Percentiles rank a stretch among this genome's conserved stretches.
Evolutionary conservation across 2,329 filamentous ascomycete species (phyloP).

Genomic region (Didymella keratinophila): DNA sequence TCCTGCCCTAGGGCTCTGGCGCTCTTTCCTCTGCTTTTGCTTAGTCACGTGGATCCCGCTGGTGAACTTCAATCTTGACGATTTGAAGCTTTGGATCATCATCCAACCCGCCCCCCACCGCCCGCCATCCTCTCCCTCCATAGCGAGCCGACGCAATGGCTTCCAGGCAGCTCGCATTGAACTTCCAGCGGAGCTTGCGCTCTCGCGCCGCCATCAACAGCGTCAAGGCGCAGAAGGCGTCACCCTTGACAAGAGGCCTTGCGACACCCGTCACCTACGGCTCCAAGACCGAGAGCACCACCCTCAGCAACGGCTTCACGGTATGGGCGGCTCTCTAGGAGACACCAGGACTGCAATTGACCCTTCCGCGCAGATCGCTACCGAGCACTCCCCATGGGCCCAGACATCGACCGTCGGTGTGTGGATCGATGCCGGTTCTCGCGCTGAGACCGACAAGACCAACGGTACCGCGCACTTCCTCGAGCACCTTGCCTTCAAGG

Average conservation of each 20-base stretch:
- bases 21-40: conserved; percentile 1
- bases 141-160: conserved; percentile 71
- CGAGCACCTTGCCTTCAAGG: conserved; percentile 99
- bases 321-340: conserved; percentile 60
- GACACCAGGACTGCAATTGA: conserved; percentile 43
- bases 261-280: conserved; percentile 79
- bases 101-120: conserved; percentile 36
- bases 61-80: conserved; percentile 11
- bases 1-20: not conserved
- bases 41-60: not conserved
- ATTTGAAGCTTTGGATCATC: conserved; percentile 37
- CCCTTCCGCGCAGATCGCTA: conserved; percentile 76
- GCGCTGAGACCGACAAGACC: conserved; percentile 97
- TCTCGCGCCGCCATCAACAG: conserved; percentile 83
- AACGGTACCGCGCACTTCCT: conserved; percentile 99
- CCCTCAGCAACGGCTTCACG: conserved; percentile 96
- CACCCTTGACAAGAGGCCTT: conserved; percentile 83
- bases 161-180: conserved; percentile 95
- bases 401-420: conserved; percentile 98
- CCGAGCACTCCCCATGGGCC: conserved; percentile 96
- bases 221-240: conserved; percentile 59
- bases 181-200: conserved; percentile 89
- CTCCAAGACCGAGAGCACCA: conserved; percentile 93
- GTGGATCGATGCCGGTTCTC: conserved; percentile 98
- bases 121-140: conserved; percentile 35